A percentile compares a stretch with the other conserved stretches of the same genome.
Evolutionary conservation across 495 filamentous ascomycete genomes (phyloP).

Genomic region (Xylaria castorea): DNA sequence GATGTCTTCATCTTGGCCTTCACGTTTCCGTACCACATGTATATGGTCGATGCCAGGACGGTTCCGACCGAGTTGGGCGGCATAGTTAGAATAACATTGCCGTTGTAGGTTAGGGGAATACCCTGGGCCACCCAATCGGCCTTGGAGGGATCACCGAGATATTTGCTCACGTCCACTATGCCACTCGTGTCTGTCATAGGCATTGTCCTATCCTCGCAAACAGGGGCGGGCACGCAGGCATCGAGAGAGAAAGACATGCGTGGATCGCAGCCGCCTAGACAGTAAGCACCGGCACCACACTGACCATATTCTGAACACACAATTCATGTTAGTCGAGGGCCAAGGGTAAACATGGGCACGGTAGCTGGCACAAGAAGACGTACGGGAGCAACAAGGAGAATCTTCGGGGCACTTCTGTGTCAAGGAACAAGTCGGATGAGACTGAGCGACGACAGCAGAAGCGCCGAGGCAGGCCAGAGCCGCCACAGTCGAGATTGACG

Average conservation of each 20-base stretch:
- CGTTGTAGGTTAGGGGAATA: slow-evolving; percentile 65
- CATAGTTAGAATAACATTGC: slow-evolving; percentile 85
- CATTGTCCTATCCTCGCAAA: slow-evolving; percentile 78
- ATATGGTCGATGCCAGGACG: slow-evolving; percentile 84
- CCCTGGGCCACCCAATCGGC: slow-evolving; percentile 91
- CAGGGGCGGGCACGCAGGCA: slow-evolving; percentile 84
- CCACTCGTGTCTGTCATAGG: slow-evolving; percentile 72
- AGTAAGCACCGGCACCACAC: slow-evolving; percentile 93
- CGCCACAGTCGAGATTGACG: slow-evolving; percentile 43
- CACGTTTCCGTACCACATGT: slow-evolving; percentile 97
- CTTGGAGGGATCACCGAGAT: slow-evolving; percentile 79
- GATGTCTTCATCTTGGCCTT: slow-evolving; percentile 85
- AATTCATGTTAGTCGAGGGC: slow-evolving; percentile 11
- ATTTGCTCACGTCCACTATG: slow-evolving; percentile 72
- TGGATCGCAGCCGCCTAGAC: slow-evolving; percentile 93
- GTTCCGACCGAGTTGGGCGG: slow-evolving; percentile 79
- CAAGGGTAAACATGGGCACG: slow-evolving; percentile 11
- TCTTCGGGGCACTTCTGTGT: slow-evolving; percentile 73
- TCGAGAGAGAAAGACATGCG: slow-evolving; percentile 79
- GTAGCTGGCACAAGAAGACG: slow-evolving; percentile 47
- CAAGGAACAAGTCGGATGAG: slow-evolving; percentile 44
- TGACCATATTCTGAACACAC: slow-evolving; percentile 80
- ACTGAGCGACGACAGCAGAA: slow-evolving; percentile 45
- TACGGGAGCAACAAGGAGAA: slow-evolving; percentile 92
- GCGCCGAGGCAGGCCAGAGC: slow-evolving; percentile 51